These are phyloP conservation scores for Aspergillus nomiae DNA, from an alignment of 2,329 filamentous ascomycete genomes.

Conservation along the genomic window DNA sequence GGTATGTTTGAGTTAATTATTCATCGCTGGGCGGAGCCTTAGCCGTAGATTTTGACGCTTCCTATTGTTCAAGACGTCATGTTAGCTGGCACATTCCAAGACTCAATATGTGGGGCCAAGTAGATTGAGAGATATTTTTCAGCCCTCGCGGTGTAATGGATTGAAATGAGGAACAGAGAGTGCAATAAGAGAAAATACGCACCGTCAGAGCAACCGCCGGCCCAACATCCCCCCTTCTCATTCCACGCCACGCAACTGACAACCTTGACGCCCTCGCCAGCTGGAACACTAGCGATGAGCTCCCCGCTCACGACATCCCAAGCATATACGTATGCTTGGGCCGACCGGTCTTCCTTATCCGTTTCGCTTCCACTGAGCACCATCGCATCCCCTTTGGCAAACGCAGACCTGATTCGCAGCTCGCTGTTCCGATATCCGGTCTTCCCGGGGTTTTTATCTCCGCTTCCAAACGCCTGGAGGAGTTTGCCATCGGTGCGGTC, in stretches of 20 bases:
- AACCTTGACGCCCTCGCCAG: slow-evolving; percentile 43
- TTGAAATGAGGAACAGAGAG: not conserved
- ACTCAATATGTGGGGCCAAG: not conserved
- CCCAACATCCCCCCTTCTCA: slow-evolving; percentile 42
- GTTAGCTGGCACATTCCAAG: not conserved
- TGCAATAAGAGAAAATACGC: slow-evolving; percentile 15
- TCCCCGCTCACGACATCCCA: slow-evolving; percentile 84
- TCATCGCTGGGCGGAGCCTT: not conserved
- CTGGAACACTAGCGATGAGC: slow-evolving; percentile 61
- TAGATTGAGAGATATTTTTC: not conserved
- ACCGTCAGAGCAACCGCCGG: slow-evolving; percentile 47
- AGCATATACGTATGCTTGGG: slow-evolving; percentile 49
- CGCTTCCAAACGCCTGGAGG: slow-evolving; percentile 68
- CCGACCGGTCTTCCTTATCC: slow-evolving; percentile 17
- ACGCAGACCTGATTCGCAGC: slow-evolving; percentile 71
- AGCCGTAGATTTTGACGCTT: slow-evolving; percentile 23
- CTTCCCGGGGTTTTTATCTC: slow-evolving; percentile 15
- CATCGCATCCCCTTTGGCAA: slow-evolving; percentile 75
- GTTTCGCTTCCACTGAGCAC: slow-evolving; percentile 81
- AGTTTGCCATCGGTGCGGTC: slow-evolving; percentile 74
- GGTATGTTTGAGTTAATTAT: not conserved
- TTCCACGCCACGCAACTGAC: slow-evolving; percentile 51
- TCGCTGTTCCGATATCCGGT: slow-evolving; percentile 62
- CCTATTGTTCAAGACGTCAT: slow-evolving; percentile 11
- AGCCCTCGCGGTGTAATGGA: not conserved